Percentiles rank a stretch among this genome's conserved stretches.
phyloP scores from a whole-genome alignment of 2,329 filamentous ascomycete species.

The Stemphylium lycopersici region DNA sequence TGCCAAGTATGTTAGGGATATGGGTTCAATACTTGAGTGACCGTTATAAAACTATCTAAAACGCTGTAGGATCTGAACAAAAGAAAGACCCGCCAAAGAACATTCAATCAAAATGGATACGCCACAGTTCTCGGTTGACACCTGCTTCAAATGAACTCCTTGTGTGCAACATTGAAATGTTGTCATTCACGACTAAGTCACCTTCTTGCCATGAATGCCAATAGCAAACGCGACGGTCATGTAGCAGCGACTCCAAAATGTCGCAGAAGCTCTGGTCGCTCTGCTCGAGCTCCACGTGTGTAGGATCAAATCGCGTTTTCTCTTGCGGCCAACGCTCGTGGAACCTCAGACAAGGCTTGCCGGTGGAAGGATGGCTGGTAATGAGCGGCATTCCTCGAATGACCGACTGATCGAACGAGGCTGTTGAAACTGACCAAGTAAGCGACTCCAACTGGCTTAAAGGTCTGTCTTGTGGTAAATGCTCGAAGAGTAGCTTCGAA shows the following conservation, averaged over 20 bases:
- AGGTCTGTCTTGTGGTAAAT: slow-evolving; percentile 50
- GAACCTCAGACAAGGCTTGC: slow-evolving; percentile 58
- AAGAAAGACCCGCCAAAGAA: neutral
- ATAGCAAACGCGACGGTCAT: slow-evolving; percentile 59
- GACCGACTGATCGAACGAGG: slow-evolving; percentile 54
- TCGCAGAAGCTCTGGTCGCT: slow-evolving; percentile 46
- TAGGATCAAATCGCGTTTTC: slow-evolving; percentile 59
- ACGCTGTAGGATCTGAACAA: too few relatives aligned
- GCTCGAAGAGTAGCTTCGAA: slow-evolving; percentile 57
- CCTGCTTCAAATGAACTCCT: slow-evolving; percentile 55
- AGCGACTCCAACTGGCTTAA: slow-evolving; percentile 47
- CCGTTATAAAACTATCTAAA: too few relatives aligned
- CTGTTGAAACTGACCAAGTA: slow-evolving; percentile 58
- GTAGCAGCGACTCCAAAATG: slow-evolving; percentile 52
- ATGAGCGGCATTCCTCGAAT: slow-evolving; percentile 56
- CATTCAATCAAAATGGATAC: slow-evolving; percentile 57
- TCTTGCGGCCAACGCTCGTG: slow-evolving; percentile 62
- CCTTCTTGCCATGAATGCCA: slow-evolving; percentile 62
- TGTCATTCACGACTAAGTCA: slow-evolving; percentile 62
- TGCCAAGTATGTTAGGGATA: too few relatives aligned
- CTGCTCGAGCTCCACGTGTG: slow-evolving; percentile 53
- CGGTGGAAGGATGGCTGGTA: slow-evolving; percentile 54
- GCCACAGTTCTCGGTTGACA: slow-evolving; percentile 57
- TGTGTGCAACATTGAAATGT: slow-evolving; percentile 58
- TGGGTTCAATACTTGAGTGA: too few relatives aligned